Evolutionary conservation across 257 asterid genomes (phyloP).

Genomic region (Fraxinus quadrangulata): DNA sequence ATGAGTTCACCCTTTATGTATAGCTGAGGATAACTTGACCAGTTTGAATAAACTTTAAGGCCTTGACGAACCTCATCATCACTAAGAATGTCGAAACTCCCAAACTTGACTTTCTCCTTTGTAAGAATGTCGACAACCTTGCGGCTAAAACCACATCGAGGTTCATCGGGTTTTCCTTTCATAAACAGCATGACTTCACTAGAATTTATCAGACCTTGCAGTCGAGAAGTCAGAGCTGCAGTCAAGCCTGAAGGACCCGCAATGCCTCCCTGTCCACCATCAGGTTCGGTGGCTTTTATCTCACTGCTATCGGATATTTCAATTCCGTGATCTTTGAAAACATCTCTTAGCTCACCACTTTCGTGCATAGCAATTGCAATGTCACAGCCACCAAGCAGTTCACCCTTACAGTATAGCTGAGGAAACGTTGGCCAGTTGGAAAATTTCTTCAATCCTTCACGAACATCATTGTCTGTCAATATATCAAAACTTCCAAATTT

Average conservation of each 20-base stretch:
- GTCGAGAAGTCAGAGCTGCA: conserved; percentile 53
- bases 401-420: conserved; percentile 92
- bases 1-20: conserved; percentile 82
- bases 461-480: conserved; percentile 66
- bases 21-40: conserved; percentile 97
- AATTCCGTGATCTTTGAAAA: conserved; percentile 66
- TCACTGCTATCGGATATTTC: conserved; percentile 37
- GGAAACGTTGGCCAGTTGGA: conserved; percentile 99
- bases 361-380: conserved; percentile 84
- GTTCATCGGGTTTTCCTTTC: conserved; percentile 89
- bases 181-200: conserved; percentile 78
- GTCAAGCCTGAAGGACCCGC: conserved; percentile 66
- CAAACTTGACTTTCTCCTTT: conserved; percentile 70
- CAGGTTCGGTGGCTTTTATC: conserved; percentile 38
- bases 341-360: conserved; percentile 74
- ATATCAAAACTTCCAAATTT: conserved; percentile 87
- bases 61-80: conserved; percentile 96
- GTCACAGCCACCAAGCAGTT: conserved; percentile 93
- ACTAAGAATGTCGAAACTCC: conserved; percentile 77
- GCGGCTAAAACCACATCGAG: conserved; percentile 92
- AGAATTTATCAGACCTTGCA: conserved; percentile 53
- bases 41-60: conserved; percentile 87
- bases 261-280: conserved; percentile 52
- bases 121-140: conserved; percentile 86
- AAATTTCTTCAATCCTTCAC: conserved; percentile 85